phyloP scores from a whole-genome alignment of 2,329 filamentous ascomycete genomes.

The Didymella keratinophila region DNA sequence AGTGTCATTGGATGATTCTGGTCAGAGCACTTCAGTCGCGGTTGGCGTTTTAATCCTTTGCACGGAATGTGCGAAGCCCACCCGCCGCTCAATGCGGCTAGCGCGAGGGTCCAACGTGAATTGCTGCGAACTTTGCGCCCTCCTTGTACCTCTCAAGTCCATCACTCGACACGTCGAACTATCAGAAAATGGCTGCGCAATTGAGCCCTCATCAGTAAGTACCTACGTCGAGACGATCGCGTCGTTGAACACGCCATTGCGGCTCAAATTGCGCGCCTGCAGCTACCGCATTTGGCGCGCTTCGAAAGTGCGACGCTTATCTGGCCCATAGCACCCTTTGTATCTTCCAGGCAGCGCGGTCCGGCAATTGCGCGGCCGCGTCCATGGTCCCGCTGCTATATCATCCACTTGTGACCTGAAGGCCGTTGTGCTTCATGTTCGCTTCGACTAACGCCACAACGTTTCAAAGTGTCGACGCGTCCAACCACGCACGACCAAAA shows the following conservation, averaged over 20 bases:
- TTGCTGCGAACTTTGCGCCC: not conserved
- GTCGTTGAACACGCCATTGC: not conserved
- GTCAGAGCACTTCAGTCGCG: not conserved
- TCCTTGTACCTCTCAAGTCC: not conserved
- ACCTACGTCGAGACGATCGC: not conserved
- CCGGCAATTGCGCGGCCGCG: not conserved
- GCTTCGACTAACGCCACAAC: constrained; percentile 37
- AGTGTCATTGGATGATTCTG: not conserved
- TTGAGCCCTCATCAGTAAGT: not conserved
- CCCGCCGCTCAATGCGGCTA: not conserved
- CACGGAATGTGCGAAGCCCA: not conserved
- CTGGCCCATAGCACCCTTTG: not conserved
- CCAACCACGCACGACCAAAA: constrained; percentile 26
- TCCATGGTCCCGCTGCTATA: constrained; percentile 2
- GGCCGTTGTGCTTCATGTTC: constrained; percentile 35
- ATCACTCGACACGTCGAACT: not conserved
- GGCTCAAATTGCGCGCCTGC: not conserved
- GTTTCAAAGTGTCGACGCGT: constrained; percentile 31
- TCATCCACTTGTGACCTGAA: constrained; percentile 21
- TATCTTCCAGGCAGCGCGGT: not conserved
- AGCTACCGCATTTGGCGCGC: not conserved
- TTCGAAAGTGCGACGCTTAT: not conserved
- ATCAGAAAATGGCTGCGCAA: no score
- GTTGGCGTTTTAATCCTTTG: not conserved
- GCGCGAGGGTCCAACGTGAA: not conserved